These are phyloP conservation scores for Torulaspora franciscae DNA, from an alignment of 805 yeast genomes.

Conservation along the genomic window DNA sequence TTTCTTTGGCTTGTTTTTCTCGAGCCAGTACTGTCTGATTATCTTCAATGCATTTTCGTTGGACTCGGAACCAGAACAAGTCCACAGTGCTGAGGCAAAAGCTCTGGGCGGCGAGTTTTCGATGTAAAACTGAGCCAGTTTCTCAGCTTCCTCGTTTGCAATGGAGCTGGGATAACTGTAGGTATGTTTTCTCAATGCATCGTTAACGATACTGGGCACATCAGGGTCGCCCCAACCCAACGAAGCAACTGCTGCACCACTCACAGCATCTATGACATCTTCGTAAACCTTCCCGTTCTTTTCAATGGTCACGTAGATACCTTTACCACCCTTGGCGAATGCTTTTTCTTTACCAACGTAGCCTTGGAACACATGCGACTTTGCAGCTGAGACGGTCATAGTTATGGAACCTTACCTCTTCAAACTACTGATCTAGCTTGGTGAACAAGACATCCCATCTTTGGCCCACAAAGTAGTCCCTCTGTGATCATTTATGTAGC, in stretches of 20 bases:
- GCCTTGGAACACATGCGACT: slow-evolving; percentile 43
- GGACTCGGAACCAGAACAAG: slow-evolving; percentile 64
- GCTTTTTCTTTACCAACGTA: slow-evolving; percentile 38
- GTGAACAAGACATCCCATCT: no score
- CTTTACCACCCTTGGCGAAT: slow-evolving; percentile 42
- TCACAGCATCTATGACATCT: slow-evolving; percentile 41
- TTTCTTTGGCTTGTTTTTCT: slow-evolving; percentile 41
- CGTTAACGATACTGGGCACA: slow-evolving; percentile 35
- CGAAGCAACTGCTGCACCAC: slow-evolving; percentile 54
- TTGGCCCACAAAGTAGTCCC: no score
- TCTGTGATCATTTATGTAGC: no score
- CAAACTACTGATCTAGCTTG: not conserved
- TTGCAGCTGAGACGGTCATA: slow-evolving; percentile 8
- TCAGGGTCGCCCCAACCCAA: slow-evolving; percentile 43
- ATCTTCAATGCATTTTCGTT: slow-evolving; percentile 63
- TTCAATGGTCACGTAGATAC: slow-evolving; percentile 39
- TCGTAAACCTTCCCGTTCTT: slow-evolving; percentile 38
- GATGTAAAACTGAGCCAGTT: slow-evolving; percentile 40
- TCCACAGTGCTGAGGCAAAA: slow-evolving; percentile 42
- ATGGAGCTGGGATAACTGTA: slow-evolving; percentile 37
- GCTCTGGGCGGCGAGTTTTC: slow-evolving; percentile 39
- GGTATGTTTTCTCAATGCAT: slow-evolving; percentile 37
- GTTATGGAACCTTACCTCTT: not conserved
- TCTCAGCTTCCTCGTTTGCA: slow-evolving; percentile 41
- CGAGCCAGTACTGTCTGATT: slow-evolving; percentile 45